phyloP scores from a whole-genome alignment of 352 stramenopile species.

The Pythium plurisporium region DNA sequence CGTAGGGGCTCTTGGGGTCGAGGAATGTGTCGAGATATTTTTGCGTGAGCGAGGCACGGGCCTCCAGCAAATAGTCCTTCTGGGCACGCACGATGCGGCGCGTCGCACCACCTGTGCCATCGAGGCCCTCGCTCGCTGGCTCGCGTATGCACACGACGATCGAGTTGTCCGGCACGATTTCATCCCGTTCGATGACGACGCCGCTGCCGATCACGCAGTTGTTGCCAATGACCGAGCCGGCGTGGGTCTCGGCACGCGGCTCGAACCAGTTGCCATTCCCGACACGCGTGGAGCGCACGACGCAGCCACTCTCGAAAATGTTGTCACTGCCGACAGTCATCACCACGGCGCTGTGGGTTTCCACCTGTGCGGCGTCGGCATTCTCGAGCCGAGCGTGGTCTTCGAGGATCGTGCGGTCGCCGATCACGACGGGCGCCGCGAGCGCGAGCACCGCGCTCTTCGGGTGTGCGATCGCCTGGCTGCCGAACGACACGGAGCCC shows the following conservation, averaged over 20 bases:
- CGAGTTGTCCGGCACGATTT: conserved; percentile 64
- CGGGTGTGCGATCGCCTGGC: conserved; percentile 30
- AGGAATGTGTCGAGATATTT: conserved; percentile 75
- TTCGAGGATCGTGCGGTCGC: conserved; percentile 72
- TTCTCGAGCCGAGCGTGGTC: conserved; percentile 33
- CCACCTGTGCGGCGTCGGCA: conserved; percentile 21
- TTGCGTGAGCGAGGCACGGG: conserved; percentile 48
- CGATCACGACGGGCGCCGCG: conserved; percentile 55
- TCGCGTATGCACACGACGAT: conserved; percentile 66
- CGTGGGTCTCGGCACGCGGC: conserved; percentile 43
- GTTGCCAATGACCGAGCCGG: conserved; percentile 64
- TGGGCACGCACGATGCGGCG: conserved; percentile 48
- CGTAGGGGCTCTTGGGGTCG: conserved; percentile 64
- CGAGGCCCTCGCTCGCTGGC: not conserved
- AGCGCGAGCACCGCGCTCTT: conserved; percentile 15
- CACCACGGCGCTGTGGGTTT: conserved; percentile 16
- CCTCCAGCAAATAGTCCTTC: conserved; percentile 63
- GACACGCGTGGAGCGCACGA: conserved; percentile 49
- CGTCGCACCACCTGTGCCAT: too few relatives aligned
- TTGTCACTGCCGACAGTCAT: conserved; percentile 65
- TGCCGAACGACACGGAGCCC: conserved; percentile 24
- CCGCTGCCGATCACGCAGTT: conserved; percentile 81
- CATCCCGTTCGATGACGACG: conserved; percentile 61
- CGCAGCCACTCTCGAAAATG: conserved; percentile 74
- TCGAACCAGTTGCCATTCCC: conserved; percentile 78